These are phyloP conservation scores for Chaetomium strumarium DNA, from an alignment of 2,329 filamentous ascomycete species.

Conservation along the genomic window DNA sequence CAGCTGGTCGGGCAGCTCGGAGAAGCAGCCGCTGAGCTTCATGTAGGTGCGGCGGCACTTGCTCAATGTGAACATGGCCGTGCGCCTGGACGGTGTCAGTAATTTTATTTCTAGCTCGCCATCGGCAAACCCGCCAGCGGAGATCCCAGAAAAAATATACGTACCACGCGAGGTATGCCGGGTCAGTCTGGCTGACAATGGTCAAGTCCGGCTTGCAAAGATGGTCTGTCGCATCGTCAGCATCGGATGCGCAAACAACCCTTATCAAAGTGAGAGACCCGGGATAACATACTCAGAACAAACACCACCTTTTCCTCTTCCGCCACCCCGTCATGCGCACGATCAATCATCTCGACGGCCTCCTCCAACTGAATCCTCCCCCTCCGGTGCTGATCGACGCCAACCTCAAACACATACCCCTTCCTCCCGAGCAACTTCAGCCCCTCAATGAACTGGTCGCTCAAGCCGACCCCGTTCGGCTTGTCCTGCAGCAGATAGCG, in stretches of 20 bases:
- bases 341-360: slow-evolving; percentile 62
- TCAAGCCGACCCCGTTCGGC: slow-evolving; percentile 58
- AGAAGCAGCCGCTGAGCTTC: slow-evolving; percentile 85
- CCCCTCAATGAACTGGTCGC: slow-evolving; percentile 57
- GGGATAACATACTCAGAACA: slow-evolving; percentile 58
- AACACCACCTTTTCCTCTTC: slow-evolving; percentile 58
- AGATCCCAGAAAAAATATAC: neutral
- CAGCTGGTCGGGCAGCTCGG: slow-evolving; percentile 62
- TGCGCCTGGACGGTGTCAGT: slow-evolving; percentile 32
- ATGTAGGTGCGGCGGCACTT: slow-evolving; percentile 66
- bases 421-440: slow-evolving; percentile 59
- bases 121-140: neutral
- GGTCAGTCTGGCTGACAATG: slow-evolving; percentile 52
- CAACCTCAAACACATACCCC: slow-evolving; percentile 72
- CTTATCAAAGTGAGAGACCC: neutral
- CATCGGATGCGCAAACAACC: neutral
- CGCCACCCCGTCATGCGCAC: slow-evolving; percentile 55
- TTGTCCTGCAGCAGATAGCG: slow-evolving; percentile 79
- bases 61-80: slow-evolving; percentile 61
- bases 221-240: slow-evolving; percentile 55
- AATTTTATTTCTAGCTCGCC: neutral
- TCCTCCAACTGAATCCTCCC: slow-evolving; percentile 70
- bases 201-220: slow-evolving; percentile 80
- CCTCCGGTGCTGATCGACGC: slow-evolving; percentile 72
- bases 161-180: slow-evolving; percentile 60